Evolutionary conservation across 371 early-diverging fungal species (phyloP), one percentile per base, ranked within the genome.

Genomic region (Entomophthora muscae): DNA sequence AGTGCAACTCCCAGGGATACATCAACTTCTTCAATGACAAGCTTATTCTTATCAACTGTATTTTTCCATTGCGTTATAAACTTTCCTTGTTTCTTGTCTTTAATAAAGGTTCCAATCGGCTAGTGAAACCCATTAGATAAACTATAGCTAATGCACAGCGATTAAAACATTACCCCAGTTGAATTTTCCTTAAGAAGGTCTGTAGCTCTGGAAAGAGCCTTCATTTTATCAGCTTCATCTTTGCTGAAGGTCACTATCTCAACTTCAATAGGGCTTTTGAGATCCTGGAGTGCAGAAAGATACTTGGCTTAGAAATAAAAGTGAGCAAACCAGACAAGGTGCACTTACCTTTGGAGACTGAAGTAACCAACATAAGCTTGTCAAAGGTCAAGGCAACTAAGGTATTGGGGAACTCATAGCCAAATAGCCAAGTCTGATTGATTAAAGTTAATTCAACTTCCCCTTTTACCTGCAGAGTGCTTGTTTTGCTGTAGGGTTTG

Each of bases 381-480:
- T 85, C 85, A 26, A 73, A 79, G 51, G 87, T 86, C 31, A 95
- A 75, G 32, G 93, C 64, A 28, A 92, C 77, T 52, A 91, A 66
- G 1, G 93, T 91, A 65, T 94, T 90, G 2, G 86, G 84, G 66
- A 96, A 88, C 70, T 95, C 98, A 66, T 91, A 87, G 29, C 95
- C 96, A 61, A 96, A 76, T 53, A 96, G 80, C 93, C 96, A 98
- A 42, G 82, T 84, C 86, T 96, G 81, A 21, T 5, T 17, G 10
- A 10, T 42, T 42, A 10, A 42, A 17, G 17, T 5, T 10, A 42
- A 17, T 42, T 42, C 17, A 17, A 42, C 42, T 42, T 10, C 5
- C 5, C 10, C 10, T 5, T 17, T 42, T 42, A 42, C 42, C 42
- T 42, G 42, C 10, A 42, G 42, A 5, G 42, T 17, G 42, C 42